phyloP scores from a whole-genome alignment of 1,284 basidiomycete genomes.

The Cerioporus squamosus region DNA sequence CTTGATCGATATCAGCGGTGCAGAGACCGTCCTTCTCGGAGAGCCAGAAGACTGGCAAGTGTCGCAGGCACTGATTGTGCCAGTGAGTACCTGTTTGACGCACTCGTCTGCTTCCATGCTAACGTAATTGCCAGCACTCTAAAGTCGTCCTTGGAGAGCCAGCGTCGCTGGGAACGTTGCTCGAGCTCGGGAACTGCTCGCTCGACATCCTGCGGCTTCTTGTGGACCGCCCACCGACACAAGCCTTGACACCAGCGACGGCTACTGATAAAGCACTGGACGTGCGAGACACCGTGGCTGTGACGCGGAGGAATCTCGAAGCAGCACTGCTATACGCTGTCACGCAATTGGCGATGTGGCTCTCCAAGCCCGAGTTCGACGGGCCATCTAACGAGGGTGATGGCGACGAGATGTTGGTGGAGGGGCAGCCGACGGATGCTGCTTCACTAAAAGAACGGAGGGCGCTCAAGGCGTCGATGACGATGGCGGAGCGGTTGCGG shows the following conservation, averaged over 20 bases:
- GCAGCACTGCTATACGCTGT: conserved; percentile 73
- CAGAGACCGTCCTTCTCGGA: conserved; percentile 68
- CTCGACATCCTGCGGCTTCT: conserved; percentile 71
- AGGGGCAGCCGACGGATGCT: conserved; percentile 18
- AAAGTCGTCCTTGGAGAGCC: conserved; percentile 81
- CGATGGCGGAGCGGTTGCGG: conserved; percentile 66
- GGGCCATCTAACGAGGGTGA: conserved; percentile 43
- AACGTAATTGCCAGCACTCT: conserved; percentile 59
- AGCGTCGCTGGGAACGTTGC: conserved; percentile 77
- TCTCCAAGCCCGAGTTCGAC: conserved; percentile 71
- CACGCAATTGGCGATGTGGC: conserved; percentile 79
- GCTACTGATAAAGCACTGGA: conserved; percentile 50
- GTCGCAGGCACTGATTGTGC: conserved; percentile 69
- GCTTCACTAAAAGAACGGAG: conserved; percentile 48
- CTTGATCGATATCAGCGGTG: conserved; percentile 72
- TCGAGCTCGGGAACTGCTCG: conserved; percentile 75
- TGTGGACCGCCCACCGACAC: conserved; percentile 56
- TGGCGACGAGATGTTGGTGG: conserved; percentile 42
- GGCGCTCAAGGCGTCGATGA: conserved; percentile 48
- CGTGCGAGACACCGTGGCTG: conserved; percentile 57
- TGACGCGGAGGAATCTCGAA: conserved; percentile 68
- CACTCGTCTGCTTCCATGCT: conserved; percentile 12
- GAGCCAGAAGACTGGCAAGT: conserved; percentile 75
- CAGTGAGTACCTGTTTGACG: conserved; percentile 54
- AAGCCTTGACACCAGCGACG: conserved; percentile 49